Conservation (phyloP, 2,329 filamentous ascomycete genomes). For the Fusarium torulosum region DNA sequence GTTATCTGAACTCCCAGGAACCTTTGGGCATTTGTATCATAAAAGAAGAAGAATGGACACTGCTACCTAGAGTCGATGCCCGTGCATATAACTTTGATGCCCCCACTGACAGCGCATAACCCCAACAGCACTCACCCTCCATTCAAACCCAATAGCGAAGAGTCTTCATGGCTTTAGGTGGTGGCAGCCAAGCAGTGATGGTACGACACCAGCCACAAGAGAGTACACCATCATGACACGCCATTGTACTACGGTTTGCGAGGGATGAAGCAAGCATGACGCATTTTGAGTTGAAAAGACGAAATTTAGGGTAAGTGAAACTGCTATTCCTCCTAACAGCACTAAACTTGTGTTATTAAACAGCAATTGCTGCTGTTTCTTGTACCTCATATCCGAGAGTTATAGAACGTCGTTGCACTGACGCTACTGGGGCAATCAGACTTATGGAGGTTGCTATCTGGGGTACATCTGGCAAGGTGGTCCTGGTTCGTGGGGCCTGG, state of each 20-base stretch:
- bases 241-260: slow-evolving; percentile 27
- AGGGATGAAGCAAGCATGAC: slow-evolving; percentile 42
- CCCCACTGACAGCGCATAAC: slow-evolving; percentile 10
- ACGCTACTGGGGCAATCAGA: slow-evolving; percentile 23
- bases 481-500: slow-evolving; percentile 9
- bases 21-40: background rate
- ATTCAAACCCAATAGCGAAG: background rate
- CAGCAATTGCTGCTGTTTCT: background rate
- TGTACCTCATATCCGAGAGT: slow-evolving; percentile 9
- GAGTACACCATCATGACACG: slow-evolving; percentile 30
- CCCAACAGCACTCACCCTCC: background rate
- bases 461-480: slow-evolving; percentile 22
- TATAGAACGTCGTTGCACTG: background rate
- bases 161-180: background rate
- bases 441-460: slow-evolving; percentile 10
- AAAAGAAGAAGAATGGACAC: background rate
- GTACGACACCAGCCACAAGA: slow-evolving; percentile 5
- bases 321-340: background rate
- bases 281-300: slow-evolving; percentile 12
- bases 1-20: background rate
- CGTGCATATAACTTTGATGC: background rate
- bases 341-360: background rate
- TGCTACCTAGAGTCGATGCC: background rate
- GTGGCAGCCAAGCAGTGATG: background rate
- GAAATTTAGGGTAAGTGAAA: slow-evolving; percentile 14